These are phyloP conservation scores for Xerocomus potaroensis DNA, from an alignment of 768 basidiomycete genomes.

Conservation along the genomic window DNA sequence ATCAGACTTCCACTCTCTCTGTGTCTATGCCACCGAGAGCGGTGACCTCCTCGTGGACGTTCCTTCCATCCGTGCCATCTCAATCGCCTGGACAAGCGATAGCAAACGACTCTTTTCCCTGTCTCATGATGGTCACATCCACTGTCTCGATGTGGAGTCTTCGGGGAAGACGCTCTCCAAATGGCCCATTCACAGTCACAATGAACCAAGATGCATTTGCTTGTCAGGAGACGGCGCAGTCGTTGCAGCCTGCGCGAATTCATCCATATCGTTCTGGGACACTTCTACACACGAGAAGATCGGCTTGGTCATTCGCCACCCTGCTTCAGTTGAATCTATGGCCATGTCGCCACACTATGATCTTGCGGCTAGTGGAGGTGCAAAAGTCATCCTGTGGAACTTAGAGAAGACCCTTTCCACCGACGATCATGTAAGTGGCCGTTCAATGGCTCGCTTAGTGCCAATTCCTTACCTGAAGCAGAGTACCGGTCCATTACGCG, in stretches of 20 bases:
- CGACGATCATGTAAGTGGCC: too few species aligned
- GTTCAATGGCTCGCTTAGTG: too few species aligned
- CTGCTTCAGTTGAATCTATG: not conserved
- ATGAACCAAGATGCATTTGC: not conserved
- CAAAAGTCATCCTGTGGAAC: slow-evolving; percentile 1
- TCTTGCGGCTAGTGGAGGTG: not conserved
- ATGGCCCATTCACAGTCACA: not conserved
- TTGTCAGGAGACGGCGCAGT: not conserved
- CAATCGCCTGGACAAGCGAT: slow-evolving; percentile 1
- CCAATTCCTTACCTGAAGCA: too few species aligned
- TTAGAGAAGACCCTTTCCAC: slow-evolving; percentile 1
- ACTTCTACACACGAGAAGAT: not conserved
- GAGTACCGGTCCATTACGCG: too few species aligned
- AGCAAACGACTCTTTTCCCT: not conserved
- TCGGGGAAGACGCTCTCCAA: not conserved
- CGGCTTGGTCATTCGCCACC: slow-evolving; percentile 1
- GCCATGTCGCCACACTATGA: slow-evolving; percentile 1
- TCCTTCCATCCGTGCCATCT: too few species aligned
- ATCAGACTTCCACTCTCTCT: not conserved
- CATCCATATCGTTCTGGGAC: slow-evolving; percentile 8
- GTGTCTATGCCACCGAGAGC: not conserved
- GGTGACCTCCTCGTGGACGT: not conserved
- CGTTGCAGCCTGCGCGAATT: not conserved
- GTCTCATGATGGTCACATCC: not conserved
- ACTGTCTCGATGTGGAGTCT: not conserved